Evolutionary conservation across 257 asterid genomes (phyloP), one percentile per base, ranked within the genome.

Genomic region (Orobanche coerulescens): DNA sequence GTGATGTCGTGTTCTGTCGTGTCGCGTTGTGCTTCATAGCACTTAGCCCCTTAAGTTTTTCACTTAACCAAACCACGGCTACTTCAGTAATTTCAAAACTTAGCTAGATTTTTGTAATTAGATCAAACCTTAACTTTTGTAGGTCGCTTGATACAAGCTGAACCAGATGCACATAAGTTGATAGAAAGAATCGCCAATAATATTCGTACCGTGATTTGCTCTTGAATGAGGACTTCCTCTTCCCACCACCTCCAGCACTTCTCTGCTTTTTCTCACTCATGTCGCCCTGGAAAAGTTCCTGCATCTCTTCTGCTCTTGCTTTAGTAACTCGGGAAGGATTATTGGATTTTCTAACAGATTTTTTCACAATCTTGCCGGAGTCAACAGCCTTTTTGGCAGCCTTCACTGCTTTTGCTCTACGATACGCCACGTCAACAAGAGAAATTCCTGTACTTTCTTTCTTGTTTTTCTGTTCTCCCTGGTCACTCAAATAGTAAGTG

Each of bases 391-490:
- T 93, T 46, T 75, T 81, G 20, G 84, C 87, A 70, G 95, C 94
- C 83, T 93, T 93, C 64, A 78, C 98, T 57, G 96, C 96, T 76
- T 89, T 93, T 40, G 99, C 99, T 46, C 95, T 80, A 64, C 97
- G 93, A 68, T 84, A 83, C 16, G 92, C 99, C 66, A 93, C 82
- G 66, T 89, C 97, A 70, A 93, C 97, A 22, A 89, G 80, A 34
- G 91, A 64, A 37, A 88, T 80, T 68, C 95, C 96, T 8, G 62
- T 66, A 48, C 82, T 82, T 26, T 72, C 95, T 53, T 78, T 23
- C 26, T 49, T 81, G 23, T 72, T 75, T 58, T 76, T 81, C 66
- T 52, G 84, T 49, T 52, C 66, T n/a, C 86, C 95, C 97, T 82
- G 82, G 14, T 58, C 6, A 9, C 19, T 23, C 56, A 49, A 49